phyloP scores from a whole-genome alignment of 2,329 filamentous ascomycete species.

The Ceratocystis cubensis region DNA sequence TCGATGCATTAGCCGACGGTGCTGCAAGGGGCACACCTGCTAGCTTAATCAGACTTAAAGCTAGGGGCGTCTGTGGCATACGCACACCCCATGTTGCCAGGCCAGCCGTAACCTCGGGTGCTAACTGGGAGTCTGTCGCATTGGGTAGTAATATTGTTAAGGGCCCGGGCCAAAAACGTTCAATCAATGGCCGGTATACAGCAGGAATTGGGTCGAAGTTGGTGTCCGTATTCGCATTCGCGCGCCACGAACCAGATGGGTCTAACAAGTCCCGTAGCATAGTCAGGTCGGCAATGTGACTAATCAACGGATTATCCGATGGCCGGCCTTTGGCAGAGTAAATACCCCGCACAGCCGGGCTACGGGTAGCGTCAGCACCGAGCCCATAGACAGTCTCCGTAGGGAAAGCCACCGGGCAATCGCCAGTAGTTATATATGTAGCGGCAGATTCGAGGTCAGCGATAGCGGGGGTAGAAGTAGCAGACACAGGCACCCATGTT shows the following conservation, averaged over 20 bases:
- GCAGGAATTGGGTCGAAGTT: slow-evolving; percentile 44
- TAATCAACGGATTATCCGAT: slow-evolving; percentile 88
- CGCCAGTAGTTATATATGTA: slow-evolving; percentile 47
- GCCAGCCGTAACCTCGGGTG: slow-evolving; percentile 83
- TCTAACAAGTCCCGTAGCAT: slow-evolving; percentile 57
- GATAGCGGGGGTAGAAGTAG: slow-evolving; percentile 24
- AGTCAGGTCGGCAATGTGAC: slow-evolving; percentile 70
- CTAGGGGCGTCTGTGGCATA: slow-evolving; percentile 71
- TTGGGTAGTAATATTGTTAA: slow-evolving; percentile 81
- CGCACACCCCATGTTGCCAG: slow-evolving; percentile 76
- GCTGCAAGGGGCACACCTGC: slow-evolving; percentile 71
- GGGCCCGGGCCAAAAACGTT: slow-evolving; percentile 85
- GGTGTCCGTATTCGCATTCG: slow-evolving; percentile 2
- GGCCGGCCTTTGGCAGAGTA: slow-evolving; percentile 83
- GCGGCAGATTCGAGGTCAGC: slow-evolving; percentile 51
- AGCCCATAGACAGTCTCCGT: slow-evolving; percentile 97
- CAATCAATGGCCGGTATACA: slow-evolving; percentile 67
- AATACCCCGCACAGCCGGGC: slow-evolving; percentile 74
- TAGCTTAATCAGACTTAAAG: slow-evolving; percentile 71
- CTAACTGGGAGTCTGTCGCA: slow-evolving; percentile 55
- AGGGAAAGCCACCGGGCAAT: slow-evolving; percentile 81
- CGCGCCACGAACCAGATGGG: slow-evolving; percentile 24
- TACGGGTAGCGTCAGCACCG: slow-evolving; percentile 87
- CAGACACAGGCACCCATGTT: slow-evolving; percentile 32
- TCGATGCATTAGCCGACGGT: slow-evolving; percentile 89